Evolutionary conservation across 2,329 filamentous ascomycete species (phyloP).

Genomic region (Arthrobotrys conoides): DNA sequence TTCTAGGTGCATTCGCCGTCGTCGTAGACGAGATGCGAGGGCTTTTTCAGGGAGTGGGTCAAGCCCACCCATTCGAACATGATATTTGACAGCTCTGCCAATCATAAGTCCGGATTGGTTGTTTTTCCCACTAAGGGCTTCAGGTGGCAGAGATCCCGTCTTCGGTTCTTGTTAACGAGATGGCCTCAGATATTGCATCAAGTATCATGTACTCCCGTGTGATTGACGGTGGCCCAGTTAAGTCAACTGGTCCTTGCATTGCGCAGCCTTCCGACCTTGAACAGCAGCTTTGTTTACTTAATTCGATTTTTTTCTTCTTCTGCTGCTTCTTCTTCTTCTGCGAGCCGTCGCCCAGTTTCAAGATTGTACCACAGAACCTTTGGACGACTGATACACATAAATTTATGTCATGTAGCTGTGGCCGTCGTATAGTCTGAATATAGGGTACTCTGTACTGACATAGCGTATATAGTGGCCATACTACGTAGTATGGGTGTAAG

Average conservation of each 20-base stretch:
- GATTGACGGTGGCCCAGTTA: slow-evolving; percentile 35
- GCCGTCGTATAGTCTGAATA: slow-evolving; percentile 10
- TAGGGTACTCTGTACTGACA: background rate
- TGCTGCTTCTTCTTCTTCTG: background rate
- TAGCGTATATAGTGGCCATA: background rate
- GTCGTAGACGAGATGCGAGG: slow-evolving; percentile 46
- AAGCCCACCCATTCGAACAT: slow-evolving; percentile 43
- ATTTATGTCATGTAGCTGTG: background rate
- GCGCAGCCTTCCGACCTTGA: slow-evolving; percentile 41
- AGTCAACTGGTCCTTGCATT: slow-evolving; percentile 54
- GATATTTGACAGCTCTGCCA: slow-evolving; percentile 51
- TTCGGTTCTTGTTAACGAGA: slow-evolving; percentile 58
- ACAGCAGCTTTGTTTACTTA: slow-evolving; percentile 19
- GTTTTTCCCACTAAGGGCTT: slow-evolving; percentile 15
- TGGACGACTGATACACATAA: slow-evolving; percentile 28
- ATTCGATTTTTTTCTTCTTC: slow-evolving; percentile 2
- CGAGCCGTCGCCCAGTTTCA: slow-evolving; percentile 52
- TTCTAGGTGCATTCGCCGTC: slow-evolving; percentile 42
- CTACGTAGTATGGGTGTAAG: background rate
- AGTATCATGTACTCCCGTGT: slow-evolving; percentile 52
- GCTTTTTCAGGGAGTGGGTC: slow-evolving; percentile 38
- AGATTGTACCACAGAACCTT: slow-evolving; percentile 58
- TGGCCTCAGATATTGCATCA: slow-evolving; percentile 41
- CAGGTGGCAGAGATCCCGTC: slow-evolving; percentile 58
- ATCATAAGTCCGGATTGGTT: slow-evolving; percentile 28